phyloP scores from a whole-genome alignment of 768 basidiomycete species.

The Psilocybe cubensis region DNA sequence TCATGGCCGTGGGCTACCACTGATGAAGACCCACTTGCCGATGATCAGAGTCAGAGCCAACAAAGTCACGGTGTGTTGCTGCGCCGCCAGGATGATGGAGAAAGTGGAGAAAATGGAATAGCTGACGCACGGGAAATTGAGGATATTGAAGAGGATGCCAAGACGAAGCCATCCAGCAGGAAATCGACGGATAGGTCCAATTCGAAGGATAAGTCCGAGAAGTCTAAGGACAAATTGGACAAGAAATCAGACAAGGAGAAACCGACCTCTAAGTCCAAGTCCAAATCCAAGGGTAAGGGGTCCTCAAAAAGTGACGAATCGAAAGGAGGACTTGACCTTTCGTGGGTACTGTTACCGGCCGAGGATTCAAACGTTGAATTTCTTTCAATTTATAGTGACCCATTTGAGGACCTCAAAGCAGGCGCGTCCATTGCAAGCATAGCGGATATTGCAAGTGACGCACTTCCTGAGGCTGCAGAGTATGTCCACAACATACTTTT shows the following conservation, averaged over 20 bases:
- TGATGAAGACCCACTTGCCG: neutral
- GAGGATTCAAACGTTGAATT: neutral
- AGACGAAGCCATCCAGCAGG: neutral
- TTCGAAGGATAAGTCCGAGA: neutral
- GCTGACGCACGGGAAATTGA: neutral
- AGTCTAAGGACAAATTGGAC: neutral
- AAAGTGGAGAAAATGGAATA: neutral
- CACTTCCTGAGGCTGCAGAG: neutral
- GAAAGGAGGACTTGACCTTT: neutral
- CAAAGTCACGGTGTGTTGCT: neutral
- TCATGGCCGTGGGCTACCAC: neutral
- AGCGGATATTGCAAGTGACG: neutral
- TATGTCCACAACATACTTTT: neutral
- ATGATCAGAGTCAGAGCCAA: neutral
- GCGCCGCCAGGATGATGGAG: neutral
- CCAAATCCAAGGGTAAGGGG: neutral
- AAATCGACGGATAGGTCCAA: neutral
- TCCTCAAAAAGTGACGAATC: neutral
- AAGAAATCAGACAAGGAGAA: neutral
- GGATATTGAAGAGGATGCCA: neutral
- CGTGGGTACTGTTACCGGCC: neutral
- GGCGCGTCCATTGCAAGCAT: neutral
- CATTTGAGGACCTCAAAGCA: neutral
- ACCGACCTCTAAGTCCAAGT: neutral
- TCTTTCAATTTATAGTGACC: neutral